A percentile compares a stretch with the other conserved stretches of the same genome.
These are phyloP conservation scores for Diplodia sapinea DNA, from an alignment of 2,329 filamentous ascomycete species.

Conservation along the genomic window DNA sequence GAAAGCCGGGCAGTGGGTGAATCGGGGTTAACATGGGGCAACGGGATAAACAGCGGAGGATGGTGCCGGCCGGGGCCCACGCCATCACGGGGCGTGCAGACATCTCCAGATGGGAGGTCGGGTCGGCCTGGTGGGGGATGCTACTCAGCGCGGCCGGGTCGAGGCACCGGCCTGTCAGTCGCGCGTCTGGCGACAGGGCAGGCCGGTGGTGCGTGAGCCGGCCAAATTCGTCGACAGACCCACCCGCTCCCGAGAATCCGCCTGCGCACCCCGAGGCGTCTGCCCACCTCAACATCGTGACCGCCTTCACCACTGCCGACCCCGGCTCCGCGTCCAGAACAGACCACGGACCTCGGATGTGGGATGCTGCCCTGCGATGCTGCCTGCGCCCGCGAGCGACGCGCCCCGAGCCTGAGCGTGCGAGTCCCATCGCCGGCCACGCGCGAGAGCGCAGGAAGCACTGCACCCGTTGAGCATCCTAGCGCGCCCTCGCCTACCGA, in stretches of 20 bases:
- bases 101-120: conserved; percentile 29
- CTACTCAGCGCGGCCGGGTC: conserved; percentile 26
- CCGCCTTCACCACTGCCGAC: conserved; percentile 11
- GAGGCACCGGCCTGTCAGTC: conserved; percentile 26
- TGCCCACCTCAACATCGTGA: conserved; percentile 21
- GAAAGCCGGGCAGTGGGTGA: conserved; percentile 20
- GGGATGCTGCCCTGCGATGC: background rate
- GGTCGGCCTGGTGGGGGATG: conserved; percentile 26
- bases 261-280: conserved; percentile 18
- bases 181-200: conserved; percentile 19
- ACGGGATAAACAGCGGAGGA: conserved; percentile 24
- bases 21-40: conserved; percentile 31
- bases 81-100: conserved; percentile 30
- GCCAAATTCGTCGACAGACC: conserved; percentile 13
- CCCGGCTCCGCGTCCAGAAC: conserved; percentile 14
- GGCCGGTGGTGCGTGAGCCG: conserved; percentile 20
- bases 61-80: conserved; percentile 21
- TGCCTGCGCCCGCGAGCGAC: background rate
- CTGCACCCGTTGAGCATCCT: background rate
- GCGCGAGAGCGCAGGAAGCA: background rate
- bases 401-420: background rate
- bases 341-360: background rate
- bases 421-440: background rate
- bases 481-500: background rate
- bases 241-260: conserved; percentile 28